Conservation (phyloP, 805 yeast genomes). For the Nakazawaea wickerhamii region DNA sequence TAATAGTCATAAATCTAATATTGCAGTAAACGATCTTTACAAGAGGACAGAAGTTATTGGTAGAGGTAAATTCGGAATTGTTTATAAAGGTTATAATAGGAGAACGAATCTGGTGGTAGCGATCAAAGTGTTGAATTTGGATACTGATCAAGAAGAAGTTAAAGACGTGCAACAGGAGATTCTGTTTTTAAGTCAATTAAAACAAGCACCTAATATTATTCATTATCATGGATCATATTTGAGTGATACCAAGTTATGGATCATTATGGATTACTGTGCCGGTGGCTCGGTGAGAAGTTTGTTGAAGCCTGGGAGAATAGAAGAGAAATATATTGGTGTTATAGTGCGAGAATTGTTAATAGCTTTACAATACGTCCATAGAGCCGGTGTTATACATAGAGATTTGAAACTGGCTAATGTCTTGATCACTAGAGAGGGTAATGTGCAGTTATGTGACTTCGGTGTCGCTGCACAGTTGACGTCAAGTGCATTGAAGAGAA, state of each 20-base stretch:
- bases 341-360: slow-evolving; percentile 74
- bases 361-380: slow-evolving; percentile 79
- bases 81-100: slow-evolving; percentile 75
- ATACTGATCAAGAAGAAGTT: slow-evolving; percentile 91
- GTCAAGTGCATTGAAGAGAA: slow-evolving; percentile 67
- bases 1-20: neutral
- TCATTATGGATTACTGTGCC: slow-evolving; percentile 94
- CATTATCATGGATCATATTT: slow-evolving; percentile 87
- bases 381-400: slow-evolving; percentile 88
- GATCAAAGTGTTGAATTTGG: slow-evolving; percentile 86
- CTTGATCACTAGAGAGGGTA: slow-evolving; percentile 81
- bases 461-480: slow-evolving; percentile 96
- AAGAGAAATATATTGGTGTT: slow-evolving; percentile 79
- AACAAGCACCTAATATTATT: slow-evolving; percentile 85
- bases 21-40: slow-evolving; percentile 36
- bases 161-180: slow-evolving; percentile 92
- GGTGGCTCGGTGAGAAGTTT: slow-evolving; percentile 92
- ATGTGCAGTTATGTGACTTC: slow-evolving; percentile 89
- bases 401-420: slow-evolving; percentile 97
- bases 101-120: slow-evolving; percentile 80
- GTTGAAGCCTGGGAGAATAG: slow-evolving; percentile 79
- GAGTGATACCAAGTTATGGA: slow-evolving; percentile 91
- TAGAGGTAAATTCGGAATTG: slow-evolving; percentile 95
- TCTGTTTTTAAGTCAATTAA: slow-evolving; percentile 75
- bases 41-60: slow-evolving; percentile 89